Evolutionary conservation across 208 protist species (phyloP).

Genomic region (Trypanosoma avium): DNA sequence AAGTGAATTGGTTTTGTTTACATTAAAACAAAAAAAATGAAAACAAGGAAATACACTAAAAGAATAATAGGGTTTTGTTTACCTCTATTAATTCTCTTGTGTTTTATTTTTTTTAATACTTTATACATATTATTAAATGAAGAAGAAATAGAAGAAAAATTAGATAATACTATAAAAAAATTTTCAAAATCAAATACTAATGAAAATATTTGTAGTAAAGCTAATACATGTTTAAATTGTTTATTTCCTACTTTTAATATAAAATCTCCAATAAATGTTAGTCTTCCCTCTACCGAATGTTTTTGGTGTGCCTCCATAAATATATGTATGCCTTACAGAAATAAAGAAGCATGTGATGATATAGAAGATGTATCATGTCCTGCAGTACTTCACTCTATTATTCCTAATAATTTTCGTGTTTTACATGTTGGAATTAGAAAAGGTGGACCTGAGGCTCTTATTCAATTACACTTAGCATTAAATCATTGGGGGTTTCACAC

Average conservation of each 20-base stretch:
- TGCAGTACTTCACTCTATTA: slow-evolving; percentile 20
- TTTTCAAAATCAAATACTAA: no score
- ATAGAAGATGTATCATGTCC: slow-evolving; percentile 16
- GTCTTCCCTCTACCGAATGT: neutral
- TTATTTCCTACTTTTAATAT: neutral
- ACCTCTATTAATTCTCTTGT: neutral
- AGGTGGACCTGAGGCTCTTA: slow-evolving; percentile 33
- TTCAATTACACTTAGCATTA: slow-evolving; percentile 29
- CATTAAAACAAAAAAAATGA: slow-evolving; percentile 3
- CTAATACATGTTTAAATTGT: slow-evolving; percentile 17
- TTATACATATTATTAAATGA: neutral
- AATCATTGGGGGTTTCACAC: slow-evolving; percentile 28
- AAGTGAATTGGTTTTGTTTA: no score
- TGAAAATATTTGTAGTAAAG: neutral
- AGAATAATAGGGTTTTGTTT: neutral
- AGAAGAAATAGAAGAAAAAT: no score
- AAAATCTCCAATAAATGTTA: neutral
- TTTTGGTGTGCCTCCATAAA: slow-evolving; percentile 17
- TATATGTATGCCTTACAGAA: slow-evolving; percentile 3
- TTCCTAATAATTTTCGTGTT: slow-evolving; percentile 20
- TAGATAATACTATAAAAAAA: no score
- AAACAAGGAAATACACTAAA: neutral
- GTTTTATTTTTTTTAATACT: neutral
- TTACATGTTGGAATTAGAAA: slow-evolving; percentile 30
- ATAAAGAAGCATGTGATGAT: slow-evolving; percentile 8